Percentiles rank a stretch among this genome's conserved stretches.
Conservation (phyloP, 2,329 filamentous ascomycete species). For the Fusarium ramigenum region DNA sequence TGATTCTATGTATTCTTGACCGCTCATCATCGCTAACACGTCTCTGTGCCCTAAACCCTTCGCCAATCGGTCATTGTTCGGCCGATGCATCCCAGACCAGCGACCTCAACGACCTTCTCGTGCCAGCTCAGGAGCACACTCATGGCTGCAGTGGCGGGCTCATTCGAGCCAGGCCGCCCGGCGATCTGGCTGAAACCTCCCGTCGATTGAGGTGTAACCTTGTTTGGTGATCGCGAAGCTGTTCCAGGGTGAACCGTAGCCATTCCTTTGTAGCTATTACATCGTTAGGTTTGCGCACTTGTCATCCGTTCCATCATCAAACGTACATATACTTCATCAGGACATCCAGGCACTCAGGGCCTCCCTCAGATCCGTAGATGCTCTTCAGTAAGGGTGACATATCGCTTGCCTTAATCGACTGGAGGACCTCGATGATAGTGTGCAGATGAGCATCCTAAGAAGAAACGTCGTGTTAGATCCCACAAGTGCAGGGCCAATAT, state of each 20-base stretch:
- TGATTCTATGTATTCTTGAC: constrained; percentile 35
- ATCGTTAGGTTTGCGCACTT: constrained; percentile 15
- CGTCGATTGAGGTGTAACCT: constrained; percentile 77
- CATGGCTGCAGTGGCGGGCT: constrained; percentile 87
- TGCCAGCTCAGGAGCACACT: constrained; percentile 98
- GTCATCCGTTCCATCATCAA: not conserved
- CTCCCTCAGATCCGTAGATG: constrained; percentile 81
- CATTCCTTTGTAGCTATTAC: constrained; percentile 88
- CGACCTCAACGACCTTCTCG: constrained; percentile 96
- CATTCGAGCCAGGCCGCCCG: constrained; percentile 62
- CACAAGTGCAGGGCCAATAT: not conserved
- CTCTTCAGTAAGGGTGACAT: constrained; percentile 89
- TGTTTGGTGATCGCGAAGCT: constrained; percentile 54
- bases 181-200: constrained; percentile 84
- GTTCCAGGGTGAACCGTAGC: constrained; percentile 55
- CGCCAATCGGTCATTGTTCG: constrained; percentile 96
- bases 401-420: constrained; percentile 94
- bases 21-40: constrained; percentile 14
- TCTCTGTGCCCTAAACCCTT: constrained; percentile 61
- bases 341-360: constrained; percentile 86
- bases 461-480: not conserved
- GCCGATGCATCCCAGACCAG: constrained; percentile 89
- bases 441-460: constrained; percentile 83
- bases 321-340: constrained; percentile 97
- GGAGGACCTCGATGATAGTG: constrained; percentile 90